Conservation (phyloP, 2,329 filamentous ascomycete species). For the Falciphora oryzae region DNA sequence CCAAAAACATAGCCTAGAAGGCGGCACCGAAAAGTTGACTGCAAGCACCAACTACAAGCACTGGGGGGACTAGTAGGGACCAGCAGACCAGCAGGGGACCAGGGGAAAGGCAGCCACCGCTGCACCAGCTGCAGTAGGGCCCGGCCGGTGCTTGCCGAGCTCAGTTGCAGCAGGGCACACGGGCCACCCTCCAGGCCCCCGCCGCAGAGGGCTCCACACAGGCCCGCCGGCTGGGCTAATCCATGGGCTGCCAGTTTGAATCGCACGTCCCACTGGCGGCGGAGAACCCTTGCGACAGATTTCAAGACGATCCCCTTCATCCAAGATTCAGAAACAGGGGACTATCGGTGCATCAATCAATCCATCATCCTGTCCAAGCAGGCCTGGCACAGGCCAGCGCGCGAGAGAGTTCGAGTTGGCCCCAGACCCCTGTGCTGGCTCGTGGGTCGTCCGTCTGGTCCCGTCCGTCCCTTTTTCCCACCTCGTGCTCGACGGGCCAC, state of each 20-base stretch:
- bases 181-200: not conserved
- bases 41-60: too few species aligned
- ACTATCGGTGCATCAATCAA: not conserved
- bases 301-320: constrained; percentile 9
- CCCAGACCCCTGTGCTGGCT: too few species aligned
- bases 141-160: constrained; percentile 7
- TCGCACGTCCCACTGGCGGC: constrained; percentile 4
- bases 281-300: constrained; percentile 12
- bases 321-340: constrained; percentile 8
- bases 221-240: not conserved
- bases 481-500: not conserved
- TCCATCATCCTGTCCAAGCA: not conserved
- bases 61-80: too few species aligned
- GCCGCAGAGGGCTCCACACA: not conserved
- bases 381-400: not conserved
- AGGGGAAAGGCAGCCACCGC: too few species aligned
- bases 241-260: not conserved
- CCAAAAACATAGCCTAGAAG: too few species aligned
- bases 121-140: not conserved
- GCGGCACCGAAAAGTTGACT: too few species aligned
- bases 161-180: constrained; percentile 1
- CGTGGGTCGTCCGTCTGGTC: not conserved
- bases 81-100: too few species aligned
- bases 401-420: too few species aligned
- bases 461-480: not conserved